Evolutionary conservation across 345 rosid genomes (phyloP).

Genomic region (Heritiera fomes): DNA sequence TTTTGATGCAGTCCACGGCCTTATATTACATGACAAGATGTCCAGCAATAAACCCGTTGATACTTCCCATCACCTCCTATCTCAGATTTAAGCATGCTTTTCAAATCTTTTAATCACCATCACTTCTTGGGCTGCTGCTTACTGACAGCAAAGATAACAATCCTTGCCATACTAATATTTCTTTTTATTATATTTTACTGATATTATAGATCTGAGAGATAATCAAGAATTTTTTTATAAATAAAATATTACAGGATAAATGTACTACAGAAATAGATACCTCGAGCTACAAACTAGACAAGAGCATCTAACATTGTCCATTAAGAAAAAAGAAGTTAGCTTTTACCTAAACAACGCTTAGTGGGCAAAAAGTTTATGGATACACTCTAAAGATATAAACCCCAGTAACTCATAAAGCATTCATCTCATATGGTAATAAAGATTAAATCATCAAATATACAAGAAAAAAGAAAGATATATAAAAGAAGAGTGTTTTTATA

Average conservation of each 20-base stretch:
- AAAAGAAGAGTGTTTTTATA: background rate
- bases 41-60: background rate
- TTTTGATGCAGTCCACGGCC: background rate
- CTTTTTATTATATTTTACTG: background rate
- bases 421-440: background rate
- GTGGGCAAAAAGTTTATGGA: no score
- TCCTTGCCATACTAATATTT: background rate
- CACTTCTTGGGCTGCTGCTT: no score
- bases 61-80: background rate
- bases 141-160: background rate
- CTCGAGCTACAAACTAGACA: background rate
- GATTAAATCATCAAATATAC: background rate
- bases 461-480: background rate
- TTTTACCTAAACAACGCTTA: no score
- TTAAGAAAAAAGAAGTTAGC: no score
- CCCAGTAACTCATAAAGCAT: background rate
- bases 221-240: background rate
- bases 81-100: background rate
- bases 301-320: no score
- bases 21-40: background rate
- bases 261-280: background rate
- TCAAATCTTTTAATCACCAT: background rate
- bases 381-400: no score
- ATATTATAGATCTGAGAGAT: background rate
- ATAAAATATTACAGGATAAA: background rate